Evolutionary conservation across 176 grass and related monocot species (phyloP).

Genomic region (Oryza nivara): DNA sequence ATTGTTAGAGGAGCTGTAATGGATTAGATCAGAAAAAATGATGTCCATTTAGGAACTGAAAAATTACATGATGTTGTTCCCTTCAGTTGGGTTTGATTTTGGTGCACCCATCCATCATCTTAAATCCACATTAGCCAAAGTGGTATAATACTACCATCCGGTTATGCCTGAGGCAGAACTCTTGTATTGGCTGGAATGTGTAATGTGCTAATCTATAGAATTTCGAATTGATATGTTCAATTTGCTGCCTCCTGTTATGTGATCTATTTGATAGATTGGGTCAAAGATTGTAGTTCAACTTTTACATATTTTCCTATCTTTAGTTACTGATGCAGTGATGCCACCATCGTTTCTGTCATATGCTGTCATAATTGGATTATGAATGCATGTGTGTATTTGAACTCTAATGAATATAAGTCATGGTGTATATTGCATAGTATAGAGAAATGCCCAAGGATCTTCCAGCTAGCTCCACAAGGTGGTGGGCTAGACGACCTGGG

Average conservation of each 20-base stretch:
- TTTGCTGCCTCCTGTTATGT: background rate
- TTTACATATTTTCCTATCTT: background rate
- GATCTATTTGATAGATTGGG: background rate
- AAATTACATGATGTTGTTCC: background rate
- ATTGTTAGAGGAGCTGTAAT: background rate
- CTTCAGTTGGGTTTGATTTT: background rate
- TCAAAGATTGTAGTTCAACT: background rate
- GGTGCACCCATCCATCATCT: background rate
- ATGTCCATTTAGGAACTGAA: background rate
- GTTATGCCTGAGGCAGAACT: background rate
- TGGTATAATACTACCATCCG: background rate
- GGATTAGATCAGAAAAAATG: constrained; percentile 3
- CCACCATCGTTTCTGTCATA: background rate
- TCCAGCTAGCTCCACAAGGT: too few species aligned
- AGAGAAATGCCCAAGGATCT: too few species aligned
- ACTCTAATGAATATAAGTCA: background rate
- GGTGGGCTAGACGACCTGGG: too few species aligned
- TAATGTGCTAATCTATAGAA: background rate
- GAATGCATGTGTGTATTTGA: background rate
- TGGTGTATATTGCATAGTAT: background rate
- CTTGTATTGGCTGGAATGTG: background rate
- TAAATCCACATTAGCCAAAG: too few species aligned
- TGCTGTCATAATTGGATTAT: background rate
- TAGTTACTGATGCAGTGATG: background rate
- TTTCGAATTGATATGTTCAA: constrained; percentile 2